phyloP scores from a whole-genome alignment of 2,329 filamentous ascomycete species.

The Pseudocercospora fijiensis region DNA sequence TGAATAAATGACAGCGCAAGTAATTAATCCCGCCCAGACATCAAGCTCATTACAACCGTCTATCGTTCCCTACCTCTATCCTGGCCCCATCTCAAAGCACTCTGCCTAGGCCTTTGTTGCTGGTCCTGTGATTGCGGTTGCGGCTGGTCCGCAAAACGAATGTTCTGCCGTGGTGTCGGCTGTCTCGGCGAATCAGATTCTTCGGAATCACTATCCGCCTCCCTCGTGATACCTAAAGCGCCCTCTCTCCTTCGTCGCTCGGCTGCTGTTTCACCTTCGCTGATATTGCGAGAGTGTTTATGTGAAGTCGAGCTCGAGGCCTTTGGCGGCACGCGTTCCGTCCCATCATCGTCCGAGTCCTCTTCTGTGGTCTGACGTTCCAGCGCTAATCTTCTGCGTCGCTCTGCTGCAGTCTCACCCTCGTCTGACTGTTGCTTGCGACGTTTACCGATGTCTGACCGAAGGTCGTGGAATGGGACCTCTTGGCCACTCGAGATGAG shows the following conservation, averaged over 20 bases:
- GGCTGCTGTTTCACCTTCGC: slow-evolving; percentile 66
- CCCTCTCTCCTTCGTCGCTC: slow-evolving; percentile 72
- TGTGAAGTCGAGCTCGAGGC: slow-evolving; percentile 12
- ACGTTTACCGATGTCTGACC: slow-evolving; percentile 29
- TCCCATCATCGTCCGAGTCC: slow-evolving; percentile 43
- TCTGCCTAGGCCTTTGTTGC: slow-evolving; percentile 26
- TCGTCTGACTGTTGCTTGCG: slow-evolving; percentile 15
- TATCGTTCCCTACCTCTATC: slow-evolving; percentile 26
- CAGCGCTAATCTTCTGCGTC: slow-evolving; percentile 44
- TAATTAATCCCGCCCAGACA: neutral
- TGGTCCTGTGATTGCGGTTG: slow-evolving; percentile 8
- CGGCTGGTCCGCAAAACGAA: slow-evolving; percentile 34
- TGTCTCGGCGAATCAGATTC: slow-evolving; percentile 40
- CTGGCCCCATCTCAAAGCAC: slow-evolving; percentile 35
- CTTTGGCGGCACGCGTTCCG: slow-evolving; percentile 39
- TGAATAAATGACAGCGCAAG: neutral
- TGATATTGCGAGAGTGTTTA: slow-evolving; percentile 22
- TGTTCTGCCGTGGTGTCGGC: slow-evolving; percentile 22
- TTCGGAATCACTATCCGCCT: slow-evolving; percentile 50
- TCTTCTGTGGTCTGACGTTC: slow-evolving; percentile 30
- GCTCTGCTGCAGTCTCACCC: slow-evolving; percentile 44
- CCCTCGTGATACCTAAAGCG: slow-evolving; percentile 61
- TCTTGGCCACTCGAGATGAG: slow-evolving; percentile 47
- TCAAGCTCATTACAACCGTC: neutral
- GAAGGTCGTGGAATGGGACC: slow-evolving; percentile 51